Base-by-base conservation (phyloP, 2,329 filamentous ascomycete species). In the Diplodia sapinea region DNA sequence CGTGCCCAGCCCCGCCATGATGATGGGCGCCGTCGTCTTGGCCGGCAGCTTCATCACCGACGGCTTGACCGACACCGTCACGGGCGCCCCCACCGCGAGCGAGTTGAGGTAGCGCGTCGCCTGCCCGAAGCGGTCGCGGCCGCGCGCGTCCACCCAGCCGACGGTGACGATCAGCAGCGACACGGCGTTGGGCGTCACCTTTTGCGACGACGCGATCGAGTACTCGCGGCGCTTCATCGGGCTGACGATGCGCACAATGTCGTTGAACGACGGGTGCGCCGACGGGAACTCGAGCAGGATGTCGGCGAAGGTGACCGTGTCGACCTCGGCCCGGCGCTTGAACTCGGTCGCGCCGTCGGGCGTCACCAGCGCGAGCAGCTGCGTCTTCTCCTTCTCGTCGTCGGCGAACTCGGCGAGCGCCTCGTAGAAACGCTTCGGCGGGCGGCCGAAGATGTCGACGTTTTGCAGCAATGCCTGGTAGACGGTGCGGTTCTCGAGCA, bases 1-100 rank as follows among this genome's bases (percentile, higher is more conserved):
- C 0, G 95, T 99, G 71, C 95, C 95, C n/a, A 98, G 90, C 79
- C 95, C 95, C 11, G 95, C 95, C 94, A 99, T 97, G 85, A 99
- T 97, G 77, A 99, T 89, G 50, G 95, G 95, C 57, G 94, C 92
- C 47, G 92, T 95, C 73, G 94, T 90, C 78, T 89, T 90, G 69
- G 87, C 82, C 5, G 95, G 95, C n/a, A 99, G 87, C 83, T 98
- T 99, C 95, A 99, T 99, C 72, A 98, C 95, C 29, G 93, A 97
- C 0, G 95, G 93, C 84, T 99, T 99, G 79, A 99, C 93, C 40
- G 92, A 96, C 68, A 93, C 95, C 2, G 94, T 97, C 70, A 99
- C 88, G 40, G 90, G 84, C 47, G 91, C 83, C 63, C 95, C 95
- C 13, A 92, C 83, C 13, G 86, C 85, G 43, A 99, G 89, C 33